These are phyloP conservation scores for Geotrichum cucujoidarum DNA, from an alignment of 1,139 yeast genomes.

Conservation along the genomic window DNA sequence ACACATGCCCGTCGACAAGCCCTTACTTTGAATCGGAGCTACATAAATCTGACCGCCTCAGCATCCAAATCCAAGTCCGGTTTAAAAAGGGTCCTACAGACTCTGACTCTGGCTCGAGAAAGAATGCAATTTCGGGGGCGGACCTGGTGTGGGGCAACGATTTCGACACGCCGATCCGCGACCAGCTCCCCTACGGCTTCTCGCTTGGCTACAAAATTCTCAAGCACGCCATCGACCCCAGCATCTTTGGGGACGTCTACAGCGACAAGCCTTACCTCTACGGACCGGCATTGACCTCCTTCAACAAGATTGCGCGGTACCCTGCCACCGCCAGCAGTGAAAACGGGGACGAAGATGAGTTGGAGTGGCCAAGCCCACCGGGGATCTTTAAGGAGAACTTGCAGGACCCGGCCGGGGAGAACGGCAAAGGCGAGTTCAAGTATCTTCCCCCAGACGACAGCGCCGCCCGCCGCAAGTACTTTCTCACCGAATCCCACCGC, in stretches of 20 bases:
- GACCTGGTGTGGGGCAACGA: constrained; percentile 65
- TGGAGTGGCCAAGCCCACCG: constrained; percentile 18
- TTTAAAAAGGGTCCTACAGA: constrained; percentile 25
- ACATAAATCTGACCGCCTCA: constrained; percentile 30
- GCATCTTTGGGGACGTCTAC: constrained; percentile 60
- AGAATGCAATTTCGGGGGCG: constrained; percentile 44
- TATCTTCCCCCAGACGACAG: constrained; percentile 21
- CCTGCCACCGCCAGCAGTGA: background rate
- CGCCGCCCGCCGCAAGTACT: constrained; percentile 34
- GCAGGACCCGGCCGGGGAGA: too few relatives aligned
- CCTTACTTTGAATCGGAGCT: constrained; percentile 26
- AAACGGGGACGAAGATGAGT: background rate
- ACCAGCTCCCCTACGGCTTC: constrained; percentile 59
- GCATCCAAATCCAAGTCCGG: constrained; percentile 31
- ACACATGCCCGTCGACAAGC: constrained; percentile 7
- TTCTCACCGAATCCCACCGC: constrained; percentile 33
- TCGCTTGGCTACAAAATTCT: constrained; percentile 47
- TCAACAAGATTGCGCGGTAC: constrained; percentile 38
- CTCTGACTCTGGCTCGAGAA: background rate
- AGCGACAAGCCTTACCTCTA: constrained; percentile 56
- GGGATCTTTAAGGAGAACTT: constrained; percentile 6
- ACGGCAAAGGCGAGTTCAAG: background rate
- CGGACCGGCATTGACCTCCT: constrained; percentile 57
- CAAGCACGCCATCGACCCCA: constrained; percentile 49
- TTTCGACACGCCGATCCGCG: constrained; percentile 55